Evolutionary conservation across 257 asterid genomes (phyloP).

Genomic region (Rhazya stricta): DNA sequence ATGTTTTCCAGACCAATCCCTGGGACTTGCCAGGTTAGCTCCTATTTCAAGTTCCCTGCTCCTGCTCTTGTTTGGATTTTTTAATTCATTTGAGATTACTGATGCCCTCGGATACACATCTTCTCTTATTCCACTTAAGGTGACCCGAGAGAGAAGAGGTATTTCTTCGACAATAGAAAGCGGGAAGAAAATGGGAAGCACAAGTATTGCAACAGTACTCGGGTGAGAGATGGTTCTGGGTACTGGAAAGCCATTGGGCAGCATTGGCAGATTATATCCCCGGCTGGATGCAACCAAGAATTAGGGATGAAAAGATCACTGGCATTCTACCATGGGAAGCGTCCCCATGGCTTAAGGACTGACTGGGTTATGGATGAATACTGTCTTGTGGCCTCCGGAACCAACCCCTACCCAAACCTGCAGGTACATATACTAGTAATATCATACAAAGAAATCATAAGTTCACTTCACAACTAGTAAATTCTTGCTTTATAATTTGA

Average conservation of each 20-base stretch:
- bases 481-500: not conserved
- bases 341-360: not conserved
- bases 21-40: constrained; percentile 51
- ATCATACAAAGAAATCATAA: not conserved
- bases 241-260: not conserved
- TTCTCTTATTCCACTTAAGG: constrained; percentile 16
- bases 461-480: not conserved
- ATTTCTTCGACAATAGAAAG: constrained; percentile 39
- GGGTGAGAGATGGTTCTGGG: not conserved
- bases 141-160: constrained; percentile 44
- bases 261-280: not conserved
- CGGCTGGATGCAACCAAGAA: not conserved
- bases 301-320: not conserved
- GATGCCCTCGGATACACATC: too few relatives aligned
- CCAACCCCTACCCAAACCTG: not conserved
- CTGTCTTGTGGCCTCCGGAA: not conserved
- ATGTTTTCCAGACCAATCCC: constrained; percentile 37
- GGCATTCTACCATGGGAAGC: not conserved
- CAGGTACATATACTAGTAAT: not conserved
- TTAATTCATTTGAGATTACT: not conserved
- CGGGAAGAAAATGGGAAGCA: not conserved
- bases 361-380: not conserved
- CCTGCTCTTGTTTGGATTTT: not conserved
- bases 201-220: not conserved
- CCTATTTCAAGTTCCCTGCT: not conserved